Base-by-base conservation (phyloP, 345 rosid genomes). In the Bruguiera parviflora region DNA sequence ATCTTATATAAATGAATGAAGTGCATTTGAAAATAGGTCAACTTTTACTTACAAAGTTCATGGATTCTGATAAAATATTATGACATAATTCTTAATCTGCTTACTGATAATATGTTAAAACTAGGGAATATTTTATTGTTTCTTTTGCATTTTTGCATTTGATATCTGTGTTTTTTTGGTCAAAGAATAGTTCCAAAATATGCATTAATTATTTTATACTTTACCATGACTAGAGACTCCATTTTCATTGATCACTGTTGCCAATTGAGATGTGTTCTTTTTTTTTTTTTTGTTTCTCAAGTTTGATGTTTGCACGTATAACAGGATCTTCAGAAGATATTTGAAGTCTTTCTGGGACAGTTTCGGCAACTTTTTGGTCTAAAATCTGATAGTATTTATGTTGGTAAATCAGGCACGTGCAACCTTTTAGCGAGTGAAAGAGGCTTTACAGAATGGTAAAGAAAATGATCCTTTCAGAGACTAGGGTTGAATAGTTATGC, bases 361-460 rank as follows among this genome's bases (percentile, higher is more conserved):
- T 80, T 92, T 29, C 85, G 98, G 65, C 96, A 92, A 75, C 92
- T 95, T 46, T 82, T 90, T 71, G 96, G 99, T 65, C 84, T 92
- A 49, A 88, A 81, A 74, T 88, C 99, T 58, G 82, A 81, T 58
- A 80, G 79, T 57, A 37, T 61, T 24, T 87, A 83, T 68, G 69
- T 72, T 59, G 92, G 92, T 84, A 75, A 72, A 67, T 72, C 85
- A 60, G 96, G 93, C 66, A 66, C 73, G 31, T 90, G 67, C 80
- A 83, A 82, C 58, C 83, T 90, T 64, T 82, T 88, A 76, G 82
- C 84, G 55, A 86, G 98, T 73, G 91, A 88, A 70, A 87, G 76
- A 82, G 98, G 98, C 74, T 92, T 95, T 81, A 82, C 99, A 22
- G 89, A 92, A 75, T 92, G 98, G 99, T 90, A 75, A 81, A 75